Evolutionary conservation across 768 basidiomycete species (phyloP), one percentile per base, ranked within the genome.

Genomic region (Podaxis pistillaris): DNA sequence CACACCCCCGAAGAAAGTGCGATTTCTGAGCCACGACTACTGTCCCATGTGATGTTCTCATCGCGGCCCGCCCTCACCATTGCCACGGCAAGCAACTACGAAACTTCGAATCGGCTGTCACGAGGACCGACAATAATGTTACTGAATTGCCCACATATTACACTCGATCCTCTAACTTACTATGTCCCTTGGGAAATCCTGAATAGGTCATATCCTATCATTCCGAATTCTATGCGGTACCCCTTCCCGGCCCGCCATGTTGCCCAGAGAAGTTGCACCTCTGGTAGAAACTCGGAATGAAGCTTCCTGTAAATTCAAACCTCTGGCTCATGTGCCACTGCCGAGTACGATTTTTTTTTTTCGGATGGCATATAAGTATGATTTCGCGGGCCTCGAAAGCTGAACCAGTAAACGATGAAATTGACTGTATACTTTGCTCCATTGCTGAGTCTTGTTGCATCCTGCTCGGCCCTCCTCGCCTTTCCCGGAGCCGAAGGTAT

Each of bases 401-500:
- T 26, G n/a, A n/a, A 38, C 53, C 33, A 13, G 26, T 19, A 37
- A 37, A 40, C n/a, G 49, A 64, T 64, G 57, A 64, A 49, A 33
- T 17, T 46, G n/a, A 36, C 47, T 7, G 47, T 37, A 4, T 60
- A 55, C 51, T n/a, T 64, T 50, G 22, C 13, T 56, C 59, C 52
- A 63, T 47, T 62, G 36, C 66, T 64, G n/a, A 38, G 54, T 12
- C 63, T 63, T 30, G 37, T 57, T 24, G 64, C 65, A 9, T 67
- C 65, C 26, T 70, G 66, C 44, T 66, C 64, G 5, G 72, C 71
- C 19, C 67, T 76, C 13, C 68, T 70, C 15, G 74, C 73, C 19
- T 76, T 76, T 55, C 74, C 74, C 1, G 73, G 74, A 6, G 74
- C 72, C 54, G 73, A 76, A 64, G 72, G 74, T 72, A 56, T 49